Evolutionary conservation across 345 rosid genomes (phyloP).

Genomic region (Iberis pinnata): DNA sequence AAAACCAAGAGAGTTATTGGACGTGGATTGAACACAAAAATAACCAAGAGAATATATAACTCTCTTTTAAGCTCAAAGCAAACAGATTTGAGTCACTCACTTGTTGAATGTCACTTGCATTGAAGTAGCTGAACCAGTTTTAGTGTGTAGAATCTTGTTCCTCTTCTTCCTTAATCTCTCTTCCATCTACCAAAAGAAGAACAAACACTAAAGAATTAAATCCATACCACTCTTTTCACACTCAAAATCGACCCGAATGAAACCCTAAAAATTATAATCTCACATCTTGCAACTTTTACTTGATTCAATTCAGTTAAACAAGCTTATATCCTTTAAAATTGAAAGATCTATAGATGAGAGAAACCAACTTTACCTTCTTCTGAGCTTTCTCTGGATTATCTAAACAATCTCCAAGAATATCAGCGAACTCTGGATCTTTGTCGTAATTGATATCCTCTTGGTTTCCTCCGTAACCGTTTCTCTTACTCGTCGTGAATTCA

Average conservation of each 20-base stretch:
- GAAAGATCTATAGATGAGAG: neutral
- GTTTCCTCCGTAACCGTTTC: conserved; percentile 35
- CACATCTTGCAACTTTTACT: too few relatives aligned
- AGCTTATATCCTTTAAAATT: neutral
- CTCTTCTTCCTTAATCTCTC: conserved; percentile 81
- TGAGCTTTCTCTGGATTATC: conserved; percentile 75
- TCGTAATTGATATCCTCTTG: conserved; percentile 54
- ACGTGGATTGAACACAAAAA: neutral
- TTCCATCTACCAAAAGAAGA: conserved; percentile 50
- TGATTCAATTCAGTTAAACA: neutral
- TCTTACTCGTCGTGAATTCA: conserved; percentile 21
- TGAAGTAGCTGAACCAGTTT: conserved; percentile 71
- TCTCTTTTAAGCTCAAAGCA: neutral
- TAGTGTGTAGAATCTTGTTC: conserved; percentile 63
- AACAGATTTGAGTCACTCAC: conserved; percentile 35
- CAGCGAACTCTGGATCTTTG: conserved; percentile 82
- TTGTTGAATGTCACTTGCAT: conserved; percentile 76
- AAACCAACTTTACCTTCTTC: conserved; percentile 37
- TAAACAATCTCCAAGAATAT: conserved; percentile 62
- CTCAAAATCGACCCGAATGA: neutral
- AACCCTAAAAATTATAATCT: neutral
- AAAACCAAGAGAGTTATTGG: conserved; percentile 1
- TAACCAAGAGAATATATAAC: neutral
- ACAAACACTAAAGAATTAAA: neutral
- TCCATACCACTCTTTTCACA: conserved; percentile 1